Evolutionary conservation across 805 yeast genomes (phyloP).

Genomic region (Brettanomyces nanus): DNA sequence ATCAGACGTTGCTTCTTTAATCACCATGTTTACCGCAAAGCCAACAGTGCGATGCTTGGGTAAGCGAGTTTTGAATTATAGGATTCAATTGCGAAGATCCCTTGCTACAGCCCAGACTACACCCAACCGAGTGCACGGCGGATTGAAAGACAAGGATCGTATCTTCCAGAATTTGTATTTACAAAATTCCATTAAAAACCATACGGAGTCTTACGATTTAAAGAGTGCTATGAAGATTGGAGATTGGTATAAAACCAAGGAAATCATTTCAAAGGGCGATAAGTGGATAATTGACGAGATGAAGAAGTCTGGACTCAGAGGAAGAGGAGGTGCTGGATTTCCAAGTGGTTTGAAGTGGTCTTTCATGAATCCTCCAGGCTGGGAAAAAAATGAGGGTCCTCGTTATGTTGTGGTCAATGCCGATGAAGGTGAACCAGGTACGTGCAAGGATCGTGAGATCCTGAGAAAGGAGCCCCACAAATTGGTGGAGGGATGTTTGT

Average conservation of each 20-base stretch:
- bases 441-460: slow-evolving; percentile 88
- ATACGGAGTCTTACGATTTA: slow-evolving; percentile 47
- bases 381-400: slow-evolving; percentile 89
- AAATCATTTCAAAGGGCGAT: slow-evolving; percentile 74
- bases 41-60: neutral
- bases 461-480: slow-evolving; percentile 89
- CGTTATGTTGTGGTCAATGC: slow-evolving; percentile 85
- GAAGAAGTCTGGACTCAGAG: slow-evolving; percentile 78
- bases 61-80: neutral
- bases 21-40: neutral
- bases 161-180: slow-evolving; percentile 75
- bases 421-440: slow-evolving; percentile 93
- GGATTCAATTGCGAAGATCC: slow-evolving; percentile 8
- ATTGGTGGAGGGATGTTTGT: slow-evolving; percentile 83
- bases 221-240: slow-evolving; percentile 73
- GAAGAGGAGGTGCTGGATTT: slow-evolving; percentile 93
- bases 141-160: slow-evolving; percentile 74
- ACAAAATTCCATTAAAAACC: slow-evolving; percentile 46
- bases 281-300: slow-evolving; percentile 85
- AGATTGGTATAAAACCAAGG: slow-evolving; percentile 90
- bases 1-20: neutral
- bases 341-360: slow-evolving; percentile 91
- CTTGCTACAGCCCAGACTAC: slow-evolving; percentile 39
- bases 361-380: slow-evolving; percentile 91
- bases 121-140: slow-evolving; percentile 57